Conservation (phyloP, 2,329 filamentous ascomycete species). For the Hypocreales sp. region DNA sequence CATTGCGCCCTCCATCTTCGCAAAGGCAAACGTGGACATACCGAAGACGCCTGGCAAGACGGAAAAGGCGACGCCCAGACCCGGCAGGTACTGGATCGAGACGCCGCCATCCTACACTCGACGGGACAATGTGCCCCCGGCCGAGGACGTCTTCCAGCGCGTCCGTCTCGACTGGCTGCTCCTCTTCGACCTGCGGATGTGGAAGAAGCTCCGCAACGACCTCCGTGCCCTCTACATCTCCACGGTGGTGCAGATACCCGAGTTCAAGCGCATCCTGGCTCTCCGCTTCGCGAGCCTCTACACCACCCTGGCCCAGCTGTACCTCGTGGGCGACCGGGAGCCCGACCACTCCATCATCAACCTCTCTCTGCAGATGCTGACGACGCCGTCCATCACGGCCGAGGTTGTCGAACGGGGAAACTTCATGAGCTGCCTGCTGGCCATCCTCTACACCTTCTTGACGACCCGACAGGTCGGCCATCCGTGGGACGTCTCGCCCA, state of each 20-base stretch:
- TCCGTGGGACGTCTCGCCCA: slow-evolving; percentile 74
- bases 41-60: slow-evolving; percentile 63
- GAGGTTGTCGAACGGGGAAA: slow-evolving; percentile 93
- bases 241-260: slow-evolving; percentile 85
- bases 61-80: slow-evolving; percentile 35
- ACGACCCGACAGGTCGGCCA: slow-evolving; percentile 93
- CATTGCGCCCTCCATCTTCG: slow-evolving; percentile 43
- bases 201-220: slow-evolving; percentile 89
- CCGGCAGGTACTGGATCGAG: slow-evolving; percentile 74
- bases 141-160: slow-evolving; percentile 79
- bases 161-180: slow-evolving; percentile 90
- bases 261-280: slow-evolving; percentile 89
- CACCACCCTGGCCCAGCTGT: slow-evolving; percentile 83
- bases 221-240: slow-evolving; percentile 89
- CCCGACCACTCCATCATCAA: slow-evolving; percentile 98
- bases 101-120: slow-evolving; percentile 56
- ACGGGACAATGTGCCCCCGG: slow-evolving; percentile 45
- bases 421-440: slow-evolving; percentile 87
- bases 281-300: slow-evolving; percentile 91
- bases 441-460: slow-evolving; percentile 92
- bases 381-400: slow-evolving; percentile 88
- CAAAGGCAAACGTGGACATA: slow-evolving; percentile 54
- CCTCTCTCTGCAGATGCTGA: slow-evolving; percentile 89
- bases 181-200: slow-evolving; percentile 84
- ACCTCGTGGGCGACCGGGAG: slow-evolving; percentile 88